phyloP scores from a whole-genome alignment of 495 filamentous ascomycete genomes.

The Neurospora discreta region DNA sequence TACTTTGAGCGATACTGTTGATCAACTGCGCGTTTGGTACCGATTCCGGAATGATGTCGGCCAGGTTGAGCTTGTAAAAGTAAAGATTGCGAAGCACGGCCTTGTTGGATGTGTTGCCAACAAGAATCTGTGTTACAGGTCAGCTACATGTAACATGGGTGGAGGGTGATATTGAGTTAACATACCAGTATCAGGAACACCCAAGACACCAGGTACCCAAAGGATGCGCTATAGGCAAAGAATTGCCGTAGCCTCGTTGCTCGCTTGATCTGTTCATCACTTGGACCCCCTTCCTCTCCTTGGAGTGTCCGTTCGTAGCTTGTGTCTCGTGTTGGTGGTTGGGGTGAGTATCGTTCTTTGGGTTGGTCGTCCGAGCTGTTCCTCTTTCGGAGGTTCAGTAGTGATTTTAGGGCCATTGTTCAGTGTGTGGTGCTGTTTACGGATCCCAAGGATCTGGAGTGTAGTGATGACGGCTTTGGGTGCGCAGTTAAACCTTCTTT shows the following conservation, averaged over 20 bases:
- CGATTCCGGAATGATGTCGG: slow-evolving; percentile 66
- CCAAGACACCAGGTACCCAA: slow-evolving; percentile 60
- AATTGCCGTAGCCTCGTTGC: slow-evolving; percentile 45
- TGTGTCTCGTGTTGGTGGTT: background rate
- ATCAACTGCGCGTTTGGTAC: slow-evolving; percentile 68
- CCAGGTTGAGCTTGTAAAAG: slow-evolving; percentile 75
- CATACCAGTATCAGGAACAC: slow-evolving; percentile 64
- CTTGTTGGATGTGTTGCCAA: slow-evolving; percentile 55
- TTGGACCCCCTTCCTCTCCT: slow-evolving; percentile 1
- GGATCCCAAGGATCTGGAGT: background rate
- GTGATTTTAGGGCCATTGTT: background rate
- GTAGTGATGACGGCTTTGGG: background rate
- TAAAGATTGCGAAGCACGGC: slow-evolving; percentile 56
- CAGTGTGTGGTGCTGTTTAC: background rate
- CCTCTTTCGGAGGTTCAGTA: background rate
- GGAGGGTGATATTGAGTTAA: background rate
- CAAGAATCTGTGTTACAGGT: slow-evolving; percentile 35
- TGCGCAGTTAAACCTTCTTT: background rate
- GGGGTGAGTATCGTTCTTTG: background rate
- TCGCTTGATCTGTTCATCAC: slow-evolving; percentile 26
- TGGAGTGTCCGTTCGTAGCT: background rate
- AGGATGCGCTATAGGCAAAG: slow-evolving; percentile 47
- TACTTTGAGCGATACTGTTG: slow-evolving; percentile 77
- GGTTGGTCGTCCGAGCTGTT: background rate
- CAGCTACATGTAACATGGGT: slow-evolving; percentile 5